These are phyloP conservation scores for Paramyrothecium roridum DNA, from an alignment of 2,329 filamentous ascomycete genomes.

Conservation along the genomic window DNA sequence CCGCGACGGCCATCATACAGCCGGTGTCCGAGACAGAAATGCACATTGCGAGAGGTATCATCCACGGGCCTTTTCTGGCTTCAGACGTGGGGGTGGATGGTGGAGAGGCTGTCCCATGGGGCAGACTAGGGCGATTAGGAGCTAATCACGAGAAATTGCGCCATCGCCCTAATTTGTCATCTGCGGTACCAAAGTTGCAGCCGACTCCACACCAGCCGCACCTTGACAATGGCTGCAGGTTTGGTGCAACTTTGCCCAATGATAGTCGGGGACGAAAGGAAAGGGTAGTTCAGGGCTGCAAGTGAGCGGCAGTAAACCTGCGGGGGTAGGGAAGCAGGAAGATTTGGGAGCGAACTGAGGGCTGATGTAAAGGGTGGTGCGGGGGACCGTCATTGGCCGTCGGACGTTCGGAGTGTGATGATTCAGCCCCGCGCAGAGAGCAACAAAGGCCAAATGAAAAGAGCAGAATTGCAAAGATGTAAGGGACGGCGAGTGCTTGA, in stretches of 20 bases:
- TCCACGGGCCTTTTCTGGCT: neutral
- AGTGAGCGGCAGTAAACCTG: neutral
- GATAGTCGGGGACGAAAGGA: constrained; percentile 1
- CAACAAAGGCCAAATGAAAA: neutral
- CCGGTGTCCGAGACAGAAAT: neutral
- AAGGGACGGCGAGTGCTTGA: neutral
- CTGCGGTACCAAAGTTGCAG: constrained; percentile 19
- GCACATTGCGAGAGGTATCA: neutral
- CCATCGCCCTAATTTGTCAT: constrained; percentile 50
- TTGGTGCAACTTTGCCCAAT: constrained; percentile 18
- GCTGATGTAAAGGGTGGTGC: neutral
- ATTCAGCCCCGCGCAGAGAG: neutral
- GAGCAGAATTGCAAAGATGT: neutral
- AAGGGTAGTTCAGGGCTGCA: neutral
- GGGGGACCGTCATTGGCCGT: neutral
- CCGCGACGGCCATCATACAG: neutral
- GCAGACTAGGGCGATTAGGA: neutral
- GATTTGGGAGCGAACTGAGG: neutral
- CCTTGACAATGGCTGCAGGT: constrained; percentile 12
- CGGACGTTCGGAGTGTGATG: neutral
- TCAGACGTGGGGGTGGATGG: neutral
- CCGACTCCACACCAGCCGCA: constrained; percentile 14
- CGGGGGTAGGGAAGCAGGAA: neutral
- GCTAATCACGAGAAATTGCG: constrained; percentile 60
- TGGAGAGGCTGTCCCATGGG: neutral